These are phyloP conservation scores for Ophidiomyces ophidiicola DNA, from an alignment of 2,329 filamentous ascomycete species.

Conservation along the genomic window DNA sequence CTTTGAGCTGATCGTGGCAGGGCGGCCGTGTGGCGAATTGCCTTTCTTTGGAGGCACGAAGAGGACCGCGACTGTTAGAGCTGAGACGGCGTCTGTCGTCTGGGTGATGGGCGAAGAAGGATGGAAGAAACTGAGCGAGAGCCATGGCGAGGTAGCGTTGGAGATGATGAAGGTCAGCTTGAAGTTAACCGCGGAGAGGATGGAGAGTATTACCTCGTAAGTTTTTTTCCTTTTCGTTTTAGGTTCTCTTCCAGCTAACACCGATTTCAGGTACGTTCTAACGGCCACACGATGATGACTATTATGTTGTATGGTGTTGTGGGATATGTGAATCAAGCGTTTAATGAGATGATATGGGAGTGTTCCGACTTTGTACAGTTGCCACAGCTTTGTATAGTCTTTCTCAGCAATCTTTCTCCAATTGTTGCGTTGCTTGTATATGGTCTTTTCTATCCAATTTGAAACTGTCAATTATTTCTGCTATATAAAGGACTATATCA, in stretches of 20 bases:
- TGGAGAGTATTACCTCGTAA: conserved; percentile 56
- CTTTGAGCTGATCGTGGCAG: conserved; percentile 83
- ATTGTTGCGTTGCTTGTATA: too few species aligned
- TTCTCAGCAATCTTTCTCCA: too few species aligned
- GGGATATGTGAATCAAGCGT: too few species aligned
- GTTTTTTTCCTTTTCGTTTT: conserved; percentile 19
- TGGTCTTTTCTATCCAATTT: too few species aligned
- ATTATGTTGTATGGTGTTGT: too few species aligned
- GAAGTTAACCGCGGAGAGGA: conserved; percentile 87
- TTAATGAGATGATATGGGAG: too few species aligned
- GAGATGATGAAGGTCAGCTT: conserved; percentile 79
- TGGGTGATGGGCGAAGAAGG: conserved; percentile 65
- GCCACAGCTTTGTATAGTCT: too few species aligned
- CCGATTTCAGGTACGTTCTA: conserved; percentile 12
- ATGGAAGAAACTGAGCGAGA: conserved; percentile 61
- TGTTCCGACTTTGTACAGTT: too few species aligned
- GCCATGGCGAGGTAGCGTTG: conserved; percentile 63
- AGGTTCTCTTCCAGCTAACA: neutral
- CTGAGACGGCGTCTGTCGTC: conserved; percentile 67
- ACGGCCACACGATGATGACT: conserved; percentile 12
- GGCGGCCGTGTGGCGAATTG: conserved; percentile 87
- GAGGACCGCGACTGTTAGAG: conserved; percentile 73
- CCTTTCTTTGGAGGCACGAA: conserved; percentile 90
- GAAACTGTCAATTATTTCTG: too few species aligned
- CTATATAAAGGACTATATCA: too few species aligned